Evolutionary conservation across 768 basidiomycete species (phyloP), one percentile per base, ranked within the genome.

Genomic region (Leccinum arenicola): DNA sequence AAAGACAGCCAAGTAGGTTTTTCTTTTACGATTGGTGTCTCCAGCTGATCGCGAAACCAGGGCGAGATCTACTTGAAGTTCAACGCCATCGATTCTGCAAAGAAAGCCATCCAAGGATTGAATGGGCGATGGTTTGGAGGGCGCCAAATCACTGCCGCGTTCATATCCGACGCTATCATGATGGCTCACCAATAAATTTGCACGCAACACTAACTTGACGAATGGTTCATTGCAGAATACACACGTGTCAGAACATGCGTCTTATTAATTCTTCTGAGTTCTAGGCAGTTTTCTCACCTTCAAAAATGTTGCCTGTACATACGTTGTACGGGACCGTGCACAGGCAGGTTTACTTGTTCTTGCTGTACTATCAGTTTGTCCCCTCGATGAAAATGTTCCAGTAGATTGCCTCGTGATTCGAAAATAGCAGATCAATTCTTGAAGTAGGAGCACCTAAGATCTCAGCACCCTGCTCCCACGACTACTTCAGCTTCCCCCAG

Each of bases 11-110:
- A 95, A 81, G 96, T 95, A 58, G 59, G 84, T 49, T 33, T 55
- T n/a, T 55, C 15, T 56, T 19, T 48, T 2, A 12, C 6, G 50
- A n/a, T 19, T 21, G 48, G 35, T 6, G 47, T 62, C 35, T 61
- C 29, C 35, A 52, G 15, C 51, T 65, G 60, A 66, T 56, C 57
- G 50, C 48, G 64, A 29, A 54, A 23, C 23, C 68, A 98, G 93
- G 96, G 97, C 68, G 95, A 99, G 75, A 97, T 99, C 52, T 98
- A 97, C 74, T 81, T 98, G 72, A 93, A 96, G 76, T 98, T 98
- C 68, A 83, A 84, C 59, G 73, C 80, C 25, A 77, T 94, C 59
- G 92, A 93, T 2, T 78, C 84, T 11, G 93, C 97, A 33, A 88
- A 87, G 70, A 84, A 87, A 59, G 92, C 95, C 40, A 77, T 97